These are phyloP conservation scores for Camellia sinensis DNA, from an alignment of 148 eudicot species.

Conservation along the genomic window DNA sequence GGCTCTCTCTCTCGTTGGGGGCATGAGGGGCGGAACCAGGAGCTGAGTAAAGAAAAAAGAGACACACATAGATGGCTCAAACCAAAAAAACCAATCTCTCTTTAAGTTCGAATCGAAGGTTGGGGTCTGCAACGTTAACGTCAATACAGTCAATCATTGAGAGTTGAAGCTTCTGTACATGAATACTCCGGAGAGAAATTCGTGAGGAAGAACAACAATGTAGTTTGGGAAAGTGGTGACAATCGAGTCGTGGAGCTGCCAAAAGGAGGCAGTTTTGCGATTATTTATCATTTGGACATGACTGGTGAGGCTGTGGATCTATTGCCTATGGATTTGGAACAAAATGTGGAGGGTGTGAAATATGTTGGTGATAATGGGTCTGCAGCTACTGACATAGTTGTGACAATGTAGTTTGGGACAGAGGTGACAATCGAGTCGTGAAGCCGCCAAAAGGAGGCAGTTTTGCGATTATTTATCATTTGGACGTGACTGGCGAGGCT, in stretches of 20 bases:
- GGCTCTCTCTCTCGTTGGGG: too few species aligned
- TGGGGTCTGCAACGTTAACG: too few species aligned
- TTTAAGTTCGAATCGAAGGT: too few species aligned
- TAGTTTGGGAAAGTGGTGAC: constrained; percentile 80
- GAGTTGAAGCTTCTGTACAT: too few species aligned
- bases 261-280: constrained; percentile 48
- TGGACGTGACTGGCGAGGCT: constrained; percentile 62
- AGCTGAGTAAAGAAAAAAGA: too few species aligned
- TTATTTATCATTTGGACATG: constrained; percentile 65
- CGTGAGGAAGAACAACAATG: constrained; percentile 40
- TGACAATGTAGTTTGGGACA: constrained; percentile 71
- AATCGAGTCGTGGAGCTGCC: constrained; percentile 65
- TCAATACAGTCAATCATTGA: too few species aligned
- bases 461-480: constrained; percentile 57
- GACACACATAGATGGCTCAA: too few species aligned
- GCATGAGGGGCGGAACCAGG: too few species aligned
- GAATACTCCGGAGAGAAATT: not conserved
- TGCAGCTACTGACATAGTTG: constrained; percentile 21
- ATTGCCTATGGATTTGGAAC: constrained; percentile 39
- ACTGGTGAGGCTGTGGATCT: constrained; percentile 53
- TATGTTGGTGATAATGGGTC: constrained; percentile 41
- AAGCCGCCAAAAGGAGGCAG: constrained; percentile 57
- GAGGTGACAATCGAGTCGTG: constrained; percentile 66
- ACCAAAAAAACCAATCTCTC: too few species aligned
- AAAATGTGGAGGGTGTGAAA: constrained; percentile 28